Evolutionary conservation across 2,329 filamentous ascomycete species (phyloP), one percentile per base, ranked within the genome.

Genomic region (Orbilia blumenaviensis): DNA sequence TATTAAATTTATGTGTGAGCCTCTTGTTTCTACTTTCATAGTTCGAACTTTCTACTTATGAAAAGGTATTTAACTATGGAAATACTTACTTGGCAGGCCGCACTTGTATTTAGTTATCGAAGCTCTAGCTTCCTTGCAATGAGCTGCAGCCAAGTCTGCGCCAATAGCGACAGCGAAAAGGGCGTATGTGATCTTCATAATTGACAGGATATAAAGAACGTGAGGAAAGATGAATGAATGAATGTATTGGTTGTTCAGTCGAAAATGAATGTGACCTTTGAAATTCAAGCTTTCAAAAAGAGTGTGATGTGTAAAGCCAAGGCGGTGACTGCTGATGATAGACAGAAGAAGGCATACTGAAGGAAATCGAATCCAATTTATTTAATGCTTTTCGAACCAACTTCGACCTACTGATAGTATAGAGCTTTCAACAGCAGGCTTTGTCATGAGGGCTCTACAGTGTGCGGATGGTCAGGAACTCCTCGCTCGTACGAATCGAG

Each of bases 91-190:
- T 46, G 66, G 66, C 56, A 16, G 21, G 18, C 12, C 12, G 27
- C 66, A 71, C 21, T 56, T 71, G 36, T 71, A 56, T n/a, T 63
- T 48, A 4, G 27, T 54, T 5, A 71, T 36, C 46, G 60, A 54
- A 7, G 54, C 44, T n/a, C 21, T 32, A 23, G 66, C 66, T 34
- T 69, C 54, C 10, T 25, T 38, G 34, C 66, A 69, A 12, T 69
- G 54, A 34, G 66, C 66, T 5, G 34, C 48, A 29, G 52, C 36
- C 54, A 69, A 27, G 14, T 69, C 66, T 32, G 52, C 66, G 44
- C 66, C 38, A 41, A 71, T 52, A 18, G 66, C 66, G 25, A 36
- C 46, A 29, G 29, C 34, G 27, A 50, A 38, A 1, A 60, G n/a
- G 2, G 50, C 23, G 38, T 29, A 36, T 38, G 58, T 29, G 29